Evolutionary conservation across 2,329 filamentous ascomycete species (phyloP).

Genomic region (Epichloe glyceriae): DNA sequence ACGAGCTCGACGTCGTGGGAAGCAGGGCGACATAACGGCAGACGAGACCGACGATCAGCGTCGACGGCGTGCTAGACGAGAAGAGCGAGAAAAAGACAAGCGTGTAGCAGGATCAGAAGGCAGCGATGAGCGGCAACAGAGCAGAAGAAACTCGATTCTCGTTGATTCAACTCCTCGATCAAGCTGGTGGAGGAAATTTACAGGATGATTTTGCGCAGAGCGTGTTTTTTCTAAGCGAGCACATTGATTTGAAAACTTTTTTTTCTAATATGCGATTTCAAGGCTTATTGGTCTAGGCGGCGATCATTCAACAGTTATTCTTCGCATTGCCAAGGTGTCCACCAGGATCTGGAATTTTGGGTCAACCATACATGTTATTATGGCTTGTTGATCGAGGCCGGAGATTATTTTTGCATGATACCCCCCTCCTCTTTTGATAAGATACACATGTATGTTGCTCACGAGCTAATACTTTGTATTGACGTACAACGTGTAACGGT

Average conservation of each 20-base stretch:
- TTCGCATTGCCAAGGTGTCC: background rate
- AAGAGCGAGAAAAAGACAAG: conserved; percentile 25
- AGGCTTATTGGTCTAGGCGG: background rate
- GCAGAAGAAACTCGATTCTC: conserved; percentile 27
- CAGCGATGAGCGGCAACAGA: conserved; percentile 31
- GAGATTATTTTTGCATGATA: conserved; percentile 2
- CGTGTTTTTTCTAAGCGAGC: conserved; percentile 1
- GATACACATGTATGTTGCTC: background rate
- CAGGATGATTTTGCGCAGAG: conserved; percentile 18
- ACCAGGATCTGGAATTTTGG: background rate
- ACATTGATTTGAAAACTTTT: background rate
- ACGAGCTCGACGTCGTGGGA: conserved; percentile 31
- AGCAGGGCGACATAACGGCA: conserved; percentile 27
- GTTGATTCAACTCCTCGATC: conserved; percentile 36
- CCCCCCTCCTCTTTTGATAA: background rate
- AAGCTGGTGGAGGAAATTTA: conserved; percentile 48
- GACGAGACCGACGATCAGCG: conserved; percentile 32
- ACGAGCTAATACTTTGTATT: too few relatives aligned
- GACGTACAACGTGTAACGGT: too few relatives aligned
- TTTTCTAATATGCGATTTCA: background rate
- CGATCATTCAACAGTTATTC: background rate
- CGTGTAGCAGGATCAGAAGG: conserved; percentile 25
- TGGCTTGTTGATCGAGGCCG: background rate
- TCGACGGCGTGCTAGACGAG: conserved; percentile 30
- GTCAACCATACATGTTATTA: background rate